These are phyloP conservation scores for Beverwykella pulmonaria DNA, from an alignment of 495 filamentous ascomycete species.

Conservation along the genomic window DNA sequence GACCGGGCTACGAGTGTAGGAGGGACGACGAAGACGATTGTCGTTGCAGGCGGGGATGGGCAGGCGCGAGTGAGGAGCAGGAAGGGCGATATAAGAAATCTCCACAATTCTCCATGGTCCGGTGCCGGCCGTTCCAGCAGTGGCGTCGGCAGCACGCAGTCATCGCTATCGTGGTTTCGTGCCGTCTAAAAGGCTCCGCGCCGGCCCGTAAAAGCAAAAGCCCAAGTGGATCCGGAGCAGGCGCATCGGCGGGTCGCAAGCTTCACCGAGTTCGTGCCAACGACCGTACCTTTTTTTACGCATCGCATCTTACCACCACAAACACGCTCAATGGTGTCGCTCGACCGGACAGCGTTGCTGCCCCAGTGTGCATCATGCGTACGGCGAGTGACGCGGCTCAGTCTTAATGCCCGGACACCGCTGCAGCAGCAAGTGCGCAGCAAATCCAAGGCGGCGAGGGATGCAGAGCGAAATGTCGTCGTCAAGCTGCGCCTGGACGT, in stretches of 20 bases:
- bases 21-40: background rate
- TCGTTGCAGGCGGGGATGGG: background rate
- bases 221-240: slow-evolving; percentile 3
- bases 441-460: slow-evolving; percentile 57
- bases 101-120: slow-evolving; percentile 30
- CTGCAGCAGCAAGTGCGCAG: slow-evolving; percentile 48
- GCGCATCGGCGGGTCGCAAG: slow-evolving; percentile 22
- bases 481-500: slow-evolving; percentile 65
- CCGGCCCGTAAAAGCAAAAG: background rate
- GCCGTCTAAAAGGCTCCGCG: background rate
- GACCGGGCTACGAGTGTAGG: background rate
- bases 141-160: slow-evolving; percentile 23
- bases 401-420: slow-evolving; percentile 24
- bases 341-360: slow-evolving; percentile 29
- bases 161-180: slow-evolving; percentile 21
- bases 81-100: slow-evolving; percentile 1
- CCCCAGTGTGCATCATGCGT: slow-evolving; percentile 44
- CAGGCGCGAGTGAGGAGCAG: slow-evolving; percentile 6
- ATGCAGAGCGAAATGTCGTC: slow-evolving; percentile 52
- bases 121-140: slow-evolving; percentile 16
- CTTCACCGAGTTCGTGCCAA: slow-evolving; percentile 10
- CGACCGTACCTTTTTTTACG: slow-evolving; percentile 2
- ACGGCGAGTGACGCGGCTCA: slow-evolving; percentile 37
- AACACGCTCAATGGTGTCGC: slow-evolving; percentile 28
- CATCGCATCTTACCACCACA: slow-evolving; percentile 1